phyloP scores from a whole-genome alignment of 805 yeast genomes.

The Lachancea sp. region DNA sequence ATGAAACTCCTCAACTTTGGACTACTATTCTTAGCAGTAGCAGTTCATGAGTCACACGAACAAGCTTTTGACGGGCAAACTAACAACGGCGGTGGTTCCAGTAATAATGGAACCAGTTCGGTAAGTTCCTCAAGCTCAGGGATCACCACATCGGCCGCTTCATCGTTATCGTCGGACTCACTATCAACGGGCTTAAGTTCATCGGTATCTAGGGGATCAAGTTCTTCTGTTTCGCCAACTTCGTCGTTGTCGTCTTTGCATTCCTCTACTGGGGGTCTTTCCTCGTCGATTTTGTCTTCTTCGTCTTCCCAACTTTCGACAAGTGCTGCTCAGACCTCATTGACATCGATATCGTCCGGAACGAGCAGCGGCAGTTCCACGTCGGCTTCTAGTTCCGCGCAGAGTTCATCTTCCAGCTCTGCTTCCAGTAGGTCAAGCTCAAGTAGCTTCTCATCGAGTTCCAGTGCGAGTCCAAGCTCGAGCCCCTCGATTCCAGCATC shows the following conservation, averaged over 20 bases:
- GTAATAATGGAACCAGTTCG: slow-evolving; percentile 2
- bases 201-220: neutral
- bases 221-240: neutral
- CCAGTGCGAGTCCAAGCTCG: slow-evolving; percentile 13
- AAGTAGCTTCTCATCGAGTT: slow-evolving; percentile 11
- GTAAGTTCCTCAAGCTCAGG: neutral
- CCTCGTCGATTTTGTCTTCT: too few species aligned
- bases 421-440: neutral
- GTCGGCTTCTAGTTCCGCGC: slow-evolving; percentile 8
- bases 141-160: slow-evolving; percentile 9
- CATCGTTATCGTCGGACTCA: neutral
- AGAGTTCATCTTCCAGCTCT: slow-evolving; percentile 9
- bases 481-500: slow-evolving; percentile 9
- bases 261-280: too few species aligned
- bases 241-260: slow-evolving; percentile 1
- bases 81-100: neutral
- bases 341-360: slow-evolving; percentile 9
- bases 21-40: slow-evolving; percentile 12
- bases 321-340: slow-evolving; percentile 14
- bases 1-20: neutral
- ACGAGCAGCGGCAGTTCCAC: slow-evolving; percentile 6
- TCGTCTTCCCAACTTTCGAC: slow-evolving; percentile 4
- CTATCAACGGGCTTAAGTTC: neutral
- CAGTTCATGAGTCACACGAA: slow-evolving; percentile 7
- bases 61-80: slow-evolving; percentile 4